Base-by-base conservation (phyloP, 495 filamentous ascomycete species). In the Talaromyces nanjingensis region DNA sequence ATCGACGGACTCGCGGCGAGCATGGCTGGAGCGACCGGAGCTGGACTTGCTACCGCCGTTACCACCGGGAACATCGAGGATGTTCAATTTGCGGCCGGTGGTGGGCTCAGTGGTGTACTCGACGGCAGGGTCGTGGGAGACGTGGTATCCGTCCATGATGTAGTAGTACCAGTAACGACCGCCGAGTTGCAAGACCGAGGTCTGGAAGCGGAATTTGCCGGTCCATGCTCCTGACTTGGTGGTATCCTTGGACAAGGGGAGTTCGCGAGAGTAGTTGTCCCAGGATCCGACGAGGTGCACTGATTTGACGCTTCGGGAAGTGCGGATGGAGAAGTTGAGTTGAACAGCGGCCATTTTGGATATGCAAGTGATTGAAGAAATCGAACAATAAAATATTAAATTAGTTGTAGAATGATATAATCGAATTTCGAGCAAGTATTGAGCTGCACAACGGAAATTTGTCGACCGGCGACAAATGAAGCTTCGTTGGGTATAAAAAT, bases 121-220 rank as follows among this genome's bases (percentile, higher is more conserved):
- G 73, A 90, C 86, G 71, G 91, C 91, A 59, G 96, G 94, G 79
- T 98, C 94, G 83, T 98, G 93, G 56, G 94, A 93, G 75, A 97
- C 89, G 77, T 97, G 93, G 86, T 97, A 97, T 65, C 94, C 94
- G 73, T 98, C 94, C 79, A 98, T 96, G 89, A 98, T 97, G 83
- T 97, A 98, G 85, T 98, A 98, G 86, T 98, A 98, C 94, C 96
- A 98, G 87, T 97, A 98, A 69, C 94, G 87, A 71, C 88, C 84
- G 64, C 93, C 91, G 62, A 90, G 81, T 81, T 92, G 85, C 61
- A 97, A 83, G 64, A 90, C 89, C 54, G 85, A 78, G 73, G 87
- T 88, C 79, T 93, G 91, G 81, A 98, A 96, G 77, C 90, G 87
- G 84, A 98, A 97, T 72, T 91, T 96, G 73, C 94, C 96, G 70